Base-by-base conservation (phyloP, 768 basidiomycete species). In the Kwoniella sp. region DNA sequence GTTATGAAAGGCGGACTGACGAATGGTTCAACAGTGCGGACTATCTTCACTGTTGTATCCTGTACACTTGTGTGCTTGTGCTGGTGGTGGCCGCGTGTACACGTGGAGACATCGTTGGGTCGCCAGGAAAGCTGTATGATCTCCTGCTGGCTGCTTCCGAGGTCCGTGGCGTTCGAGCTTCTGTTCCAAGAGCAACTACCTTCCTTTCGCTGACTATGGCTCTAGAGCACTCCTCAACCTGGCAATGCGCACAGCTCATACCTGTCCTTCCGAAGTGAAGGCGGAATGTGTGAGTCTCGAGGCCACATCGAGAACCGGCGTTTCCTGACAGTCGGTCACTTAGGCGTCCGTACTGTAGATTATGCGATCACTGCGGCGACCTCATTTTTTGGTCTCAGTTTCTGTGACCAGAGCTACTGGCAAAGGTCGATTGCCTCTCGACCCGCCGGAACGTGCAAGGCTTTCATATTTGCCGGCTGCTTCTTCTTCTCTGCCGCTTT, bases 221-320 rank as follows among this genome's bases (percentile, higher is more conserved):
- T n/a, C 2, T 19, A 59, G 58, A 36, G 46, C 27, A 29, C 58
- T n/a, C 58, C 58, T 12, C 46, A 46, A 30, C 30, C 48, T n/a
- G 58, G 48, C 5, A 59, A 59, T 25, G 58, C 49, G 13, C 58
- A 59, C 26, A 19, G 22, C 21, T 59, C 58, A 9, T 59, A 59
- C 29, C 30, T 59, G 21, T 59, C 58, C 10, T 59, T 59, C 48
- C 27, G 58, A 25, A 50, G 48, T 22, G 47, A 49, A 10, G 58
- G 58, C 19, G 58, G 58, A 22, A 59, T 59, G 58, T 59, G 58
- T 59, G 21, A 59, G 58, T n/a, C n/a, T n/a, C n/a, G n/a, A n/a
- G n/a, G n/a, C n/a, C n/a, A n/a, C n/a, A n/a, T n/a, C n/a, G n/a
- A n/a, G n/a, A n/a, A n/a, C n/a, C n/a, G n/a, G n/a, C n/a, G n/a